These are phyloP conservation scores for Cutaneotrichosporon curvatum DNA, from an alignment of 1,284 basidiomycete genomes.

Conservation along the genomic window DNA sequence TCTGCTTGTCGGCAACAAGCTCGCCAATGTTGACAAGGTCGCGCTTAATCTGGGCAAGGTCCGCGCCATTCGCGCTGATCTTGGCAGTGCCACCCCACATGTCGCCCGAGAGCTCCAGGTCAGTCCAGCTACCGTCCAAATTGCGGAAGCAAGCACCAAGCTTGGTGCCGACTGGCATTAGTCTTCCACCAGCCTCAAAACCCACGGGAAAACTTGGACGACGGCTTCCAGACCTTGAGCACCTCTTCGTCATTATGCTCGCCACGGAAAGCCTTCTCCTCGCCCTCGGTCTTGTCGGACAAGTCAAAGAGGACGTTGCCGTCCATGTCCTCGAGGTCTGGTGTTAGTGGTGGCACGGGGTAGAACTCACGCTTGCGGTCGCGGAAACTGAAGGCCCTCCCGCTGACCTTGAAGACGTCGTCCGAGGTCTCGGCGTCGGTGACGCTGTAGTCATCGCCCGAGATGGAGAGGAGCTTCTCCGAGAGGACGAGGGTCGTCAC, in stretches of 20 bases:
- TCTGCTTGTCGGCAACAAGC: conserved; percentile 9
- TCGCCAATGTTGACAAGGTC: conserved; percentile 4
- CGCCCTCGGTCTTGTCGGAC: conserved; percentile 1
- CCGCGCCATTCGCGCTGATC: conserved; percentile 3
- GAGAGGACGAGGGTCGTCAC: conserved; percentile 24
- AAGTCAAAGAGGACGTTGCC: conserved; percentile 14
- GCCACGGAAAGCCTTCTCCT: neutral
- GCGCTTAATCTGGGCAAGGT: conserved; percentile 8
- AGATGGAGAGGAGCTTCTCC: conserved; percentile 18
- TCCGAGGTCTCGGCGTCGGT: neutral
- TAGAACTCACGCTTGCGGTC: conserved; percentile 16
- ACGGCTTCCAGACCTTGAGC: neutral
- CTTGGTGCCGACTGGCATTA: conserved; percentile 6
- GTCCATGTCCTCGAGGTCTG: conserved; percentile 8
- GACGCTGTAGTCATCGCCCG: conserved; percentile 7
- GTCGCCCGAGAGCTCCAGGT: conserved; percentile 6
- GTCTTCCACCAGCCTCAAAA: too few species aligned
- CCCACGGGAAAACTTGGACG: conserved; percentile 5
- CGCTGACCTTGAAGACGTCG: conserved; percentile 3
- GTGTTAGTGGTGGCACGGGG: neutral
- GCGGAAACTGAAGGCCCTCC: conserved; percentile 4
- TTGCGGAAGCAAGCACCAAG: conserved; percentile 4
- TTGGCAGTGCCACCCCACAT: conserved; percentile 10
- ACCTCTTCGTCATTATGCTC: conserved; percentile 5
- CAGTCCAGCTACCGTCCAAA: neutral